phyloP scores from a whole-genome alignment of 441 rosid genomes.

The Geranium incanum region DNA sequence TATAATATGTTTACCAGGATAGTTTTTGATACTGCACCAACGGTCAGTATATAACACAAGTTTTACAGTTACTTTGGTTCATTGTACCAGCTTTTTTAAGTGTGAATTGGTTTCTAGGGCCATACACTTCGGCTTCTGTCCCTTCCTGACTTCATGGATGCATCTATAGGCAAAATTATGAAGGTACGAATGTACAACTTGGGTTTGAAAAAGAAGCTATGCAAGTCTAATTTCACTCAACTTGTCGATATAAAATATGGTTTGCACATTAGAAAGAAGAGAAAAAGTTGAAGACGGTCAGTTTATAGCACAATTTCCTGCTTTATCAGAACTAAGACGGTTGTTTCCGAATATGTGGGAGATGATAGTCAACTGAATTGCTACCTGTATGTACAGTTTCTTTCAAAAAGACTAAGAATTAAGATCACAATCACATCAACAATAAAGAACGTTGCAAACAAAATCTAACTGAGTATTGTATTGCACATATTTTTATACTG shows the following conservation, averaged over 20 bases:
- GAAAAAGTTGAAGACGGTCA: background rate
- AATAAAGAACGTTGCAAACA: background rate
- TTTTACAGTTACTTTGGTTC: constrained; percentile 6
- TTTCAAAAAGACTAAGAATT: background rate
- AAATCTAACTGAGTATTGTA: background rate
- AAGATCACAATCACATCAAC: background rate
- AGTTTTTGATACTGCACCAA: constrained; percentile 78
- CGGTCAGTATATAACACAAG: constrained; percentile 37
- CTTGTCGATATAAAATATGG: constrained; percentile 7
- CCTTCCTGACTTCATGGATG: constrained; percentile 68
- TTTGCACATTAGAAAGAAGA: background rate
- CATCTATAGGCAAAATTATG: constrained; percentile 69
- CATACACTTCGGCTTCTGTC: constrained; percentile 78
- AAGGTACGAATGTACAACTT: constrained; percentile 38
- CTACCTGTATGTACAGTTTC: constrained; percentile 4
- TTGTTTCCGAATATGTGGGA: background rate
- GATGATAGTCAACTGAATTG: background rate
- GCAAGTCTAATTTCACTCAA: constrained; percentile 9
- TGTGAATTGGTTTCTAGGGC: constrained; percentile 38
- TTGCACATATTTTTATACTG: background rate
- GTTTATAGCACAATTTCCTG: background rate
- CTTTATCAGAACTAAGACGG: background rate
- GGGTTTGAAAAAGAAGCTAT: constrained; percentile 6
- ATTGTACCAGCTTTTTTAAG: constrained; percentile 6
- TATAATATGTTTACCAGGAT: constrained; percentile 64